Evolutionary conservation across 768 basidiomycete species (phyloP).

Genomic region (Suillus subluteus): DNA sequence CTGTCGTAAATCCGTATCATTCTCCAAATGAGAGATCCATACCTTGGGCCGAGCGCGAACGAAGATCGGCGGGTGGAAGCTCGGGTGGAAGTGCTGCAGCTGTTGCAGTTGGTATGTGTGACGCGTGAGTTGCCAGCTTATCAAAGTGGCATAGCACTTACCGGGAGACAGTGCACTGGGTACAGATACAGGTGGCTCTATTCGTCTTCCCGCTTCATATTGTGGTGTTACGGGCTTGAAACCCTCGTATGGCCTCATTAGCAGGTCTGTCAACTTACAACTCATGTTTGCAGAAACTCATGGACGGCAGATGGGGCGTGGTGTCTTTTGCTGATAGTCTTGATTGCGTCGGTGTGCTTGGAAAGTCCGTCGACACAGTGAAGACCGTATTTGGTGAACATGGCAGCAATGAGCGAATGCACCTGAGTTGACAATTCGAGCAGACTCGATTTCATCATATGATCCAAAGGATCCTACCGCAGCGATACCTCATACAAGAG

Average conservation of each 20-base stretch:
- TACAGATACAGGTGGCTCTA: slow-evolving; percentile 96
- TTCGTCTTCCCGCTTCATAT: slow-evolving; percentile 90
- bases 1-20: slow-evolving; percentile 77
- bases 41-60: slow-evolving; percentile 37
- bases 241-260: slow-evolving; percentile 91
- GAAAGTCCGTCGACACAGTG: slow-evolving; percentile 51
- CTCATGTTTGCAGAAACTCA: slow-evolving; percentile 12
- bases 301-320: slow-evolving; percentile 74
- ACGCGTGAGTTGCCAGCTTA: slow-evolving; percentile 62
- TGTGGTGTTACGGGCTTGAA: slow-evolving; percentile 93
- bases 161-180: slow-evolving; percentile 71
- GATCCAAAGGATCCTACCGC: slow-evolving; percentile 81
- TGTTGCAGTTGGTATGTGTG: slow-evolving; percentile 82
- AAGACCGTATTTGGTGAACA: slow-evolving; percentile 66
- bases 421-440: not conserved
- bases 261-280: slow-evolving; percentile 55
- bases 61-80: slow-evolving; percentile 84
- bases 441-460: slow-evolving; percentile 44
- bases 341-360: slow-evolving; percentile 90
- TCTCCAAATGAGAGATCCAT: slow-evolving; percentile 18
- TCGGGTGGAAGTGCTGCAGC: slow-evolving; percentile 96
- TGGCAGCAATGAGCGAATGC: not conserved
- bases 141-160: slow-evolving; percentile 10
- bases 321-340: slow-evolving; percentile 94
- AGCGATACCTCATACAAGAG: slow-evolving; percentile 44